Percentiles rank a stretch among this genome's conserved stretches.
Evolutionary conservation across 306 rosid genomes (phyloP).

Genomic region (Rubus idaeus): DNA sequence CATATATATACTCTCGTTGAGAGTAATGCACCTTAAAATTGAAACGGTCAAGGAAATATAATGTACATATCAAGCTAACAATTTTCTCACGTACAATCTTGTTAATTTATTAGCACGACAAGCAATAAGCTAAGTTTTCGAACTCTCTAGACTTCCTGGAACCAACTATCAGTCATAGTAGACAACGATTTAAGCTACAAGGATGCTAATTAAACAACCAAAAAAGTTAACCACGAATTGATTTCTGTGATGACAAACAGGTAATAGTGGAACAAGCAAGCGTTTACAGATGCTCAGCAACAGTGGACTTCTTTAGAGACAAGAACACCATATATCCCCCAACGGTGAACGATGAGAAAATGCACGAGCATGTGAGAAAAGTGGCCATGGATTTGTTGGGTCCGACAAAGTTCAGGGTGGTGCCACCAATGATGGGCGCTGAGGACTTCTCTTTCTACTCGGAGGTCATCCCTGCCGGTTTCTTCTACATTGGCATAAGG

Average conservation of each 20-base stretch:
- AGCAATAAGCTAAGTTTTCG: no score
- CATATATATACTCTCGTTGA: no score
- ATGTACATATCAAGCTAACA: no score
- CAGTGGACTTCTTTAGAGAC: constrained; percentile 77
- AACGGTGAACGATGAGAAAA: constrained; percentile 71
- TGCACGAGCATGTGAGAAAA: constrained; percentile 88
- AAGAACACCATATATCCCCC: constrained; percentile 85
- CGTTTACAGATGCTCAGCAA: constrained; percentile 76
- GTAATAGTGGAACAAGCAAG: constrained; percentile 84
- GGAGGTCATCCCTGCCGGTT: constrained; percentile 66
- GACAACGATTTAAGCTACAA: no score
- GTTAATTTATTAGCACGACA: no score
- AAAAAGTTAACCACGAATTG: not conserved
- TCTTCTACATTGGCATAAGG: constrained; percentile 78
- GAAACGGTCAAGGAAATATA: no score
- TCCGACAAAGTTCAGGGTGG: constrained; percentile 62
- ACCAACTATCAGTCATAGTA: no score
- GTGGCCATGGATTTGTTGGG: constrained; percentile 76
- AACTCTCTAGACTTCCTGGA: no score
- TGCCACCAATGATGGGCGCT: constrained; percentile 94
- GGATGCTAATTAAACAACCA: no score
- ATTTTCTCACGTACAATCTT: no score
- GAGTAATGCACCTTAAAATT: no score
- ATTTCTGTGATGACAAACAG: constrained; percentile 33
- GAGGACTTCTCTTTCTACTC: constrained; percentile 93